A percentile compares a stretch with the other conserved stretches of the same genome.
These are phyloP conservation scores for Heliocybe sulcata DNA, from an alignment of 1,284 basidiomycete species.

Conservation along the genomic window DNA sequence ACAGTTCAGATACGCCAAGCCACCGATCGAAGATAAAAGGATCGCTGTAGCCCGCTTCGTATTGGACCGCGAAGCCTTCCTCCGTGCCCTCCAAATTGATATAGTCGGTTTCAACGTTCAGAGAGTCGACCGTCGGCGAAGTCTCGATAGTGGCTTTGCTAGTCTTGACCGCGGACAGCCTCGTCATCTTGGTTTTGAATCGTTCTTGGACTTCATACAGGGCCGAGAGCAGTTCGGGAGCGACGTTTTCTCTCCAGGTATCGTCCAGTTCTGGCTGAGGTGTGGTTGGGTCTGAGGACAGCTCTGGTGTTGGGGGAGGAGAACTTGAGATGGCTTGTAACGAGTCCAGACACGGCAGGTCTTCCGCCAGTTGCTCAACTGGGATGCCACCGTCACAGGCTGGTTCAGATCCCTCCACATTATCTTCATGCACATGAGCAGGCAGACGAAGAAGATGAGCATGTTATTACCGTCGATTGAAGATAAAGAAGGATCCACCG, in stretches of 20 bases:
- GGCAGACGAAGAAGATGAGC: too few species aligned
- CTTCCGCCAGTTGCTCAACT: too few species aligned
- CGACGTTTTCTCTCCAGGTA: not conserved
- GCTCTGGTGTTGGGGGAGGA: not conserved
- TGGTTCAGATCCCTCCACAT: too few species aligned
- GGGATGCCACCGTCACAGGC: too few species aligned
- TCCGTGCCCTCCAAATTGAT: not conserved
- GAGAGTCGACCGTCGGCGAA: too few species aligned
- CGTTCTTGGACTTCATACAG: not conserved
- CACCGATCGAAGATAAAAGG: not conserved
- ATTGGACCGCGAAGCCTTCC: not conserved
- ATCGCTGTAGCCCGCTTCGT: not conserved
- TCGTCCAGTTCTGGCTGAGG: not conserved
- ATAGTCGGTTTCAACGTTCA: too few species aligned
- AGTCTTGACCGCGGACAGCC: not conserved
- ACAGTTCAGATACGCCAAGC: not conserved
- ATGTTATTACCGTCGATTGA: too few species aligned
- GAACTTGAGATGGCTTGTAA: too few species aligned
- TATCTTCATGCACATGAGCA: too few species aligned
- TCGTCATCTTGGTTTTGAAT: not conserved
- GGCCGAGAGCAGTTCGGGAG: not conserved
- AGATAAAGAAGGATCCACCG: too few species aligned
- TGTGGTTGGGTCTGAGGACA: not conserved
- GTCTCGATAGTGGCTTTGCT: not conserved
- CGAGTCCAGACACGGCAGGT: too few species aligned